Conservation (phyloP, 306 rosid species). For the Ceratonia siliqua region DNA sequence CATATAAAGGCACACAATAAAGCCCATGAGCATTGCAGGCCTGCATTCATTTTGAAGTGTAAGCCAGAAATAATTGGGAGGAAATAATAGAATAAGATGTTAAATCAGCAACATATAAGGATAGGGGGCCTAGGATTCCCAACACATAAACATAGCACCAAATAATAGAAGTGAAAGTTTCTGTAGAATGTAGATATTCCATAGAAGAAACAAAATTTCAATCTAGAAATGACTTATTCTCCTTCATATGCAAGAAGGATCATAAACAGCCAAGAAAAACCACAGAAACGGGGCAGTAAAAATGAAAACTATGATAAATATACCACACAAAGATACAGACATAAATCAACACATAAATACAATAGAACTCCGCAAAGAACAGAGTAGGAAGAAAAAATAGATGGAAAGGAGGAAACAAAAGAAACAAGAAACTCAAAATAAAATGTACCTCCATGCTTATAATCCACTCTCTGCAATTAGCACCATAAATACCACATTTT, state of each 20-base stretch:
- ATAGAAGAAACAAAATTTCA: slow-evolving; percentile 23
- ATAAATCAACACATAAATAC: slow-evolving; percentile 21
- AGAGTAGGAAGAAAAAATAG: slow-evolving; percentile 10
- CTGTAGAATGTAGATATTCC: not conserved
- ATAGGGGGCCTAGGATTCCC: slow-evolving; percentile 17
- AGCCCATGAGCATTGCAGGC: slow-evolving; percentile 97
- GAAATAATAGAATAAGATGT: no score
- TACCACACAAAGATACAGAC: not conserved
- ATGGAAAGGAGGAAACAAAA: not conserved
- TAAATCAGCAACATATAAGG: slow-evolving; percentile 14
- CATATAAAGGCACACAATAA: slow-evolving; percentile 92
- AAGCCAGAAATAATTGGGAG: slow-evolving; percentile 26
- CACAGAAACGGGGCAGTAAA: slow-evolving; percentile 7
- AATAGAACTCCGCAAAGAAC: slow-evolving; percentile 11
- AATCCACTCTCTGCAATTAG: slow-evolving; percentile 82
- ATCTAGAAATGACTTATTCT: slow-evolving; percentile 12
- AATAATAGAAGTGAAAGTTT: not conserved
- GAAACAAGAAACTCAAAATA: slow-evolving; percentile 13
- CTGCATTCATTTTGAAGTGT: slow-evolving; percentile 53
- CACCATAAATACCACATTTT: slow-evolving; percentile 91
- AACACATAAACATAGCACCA: slow-evolving; percentile 4
- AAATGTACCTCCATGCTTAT: slow-evolving; percentile 86
- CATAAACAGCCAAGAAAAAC: not conserved
- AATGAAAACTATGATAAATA: slow-evolving; percentile 16
- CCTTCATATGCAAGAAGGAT: not conserved